Conservation (phyloP, 768 basidiomycete genomes). For the Suillus subluteus region DNA sequence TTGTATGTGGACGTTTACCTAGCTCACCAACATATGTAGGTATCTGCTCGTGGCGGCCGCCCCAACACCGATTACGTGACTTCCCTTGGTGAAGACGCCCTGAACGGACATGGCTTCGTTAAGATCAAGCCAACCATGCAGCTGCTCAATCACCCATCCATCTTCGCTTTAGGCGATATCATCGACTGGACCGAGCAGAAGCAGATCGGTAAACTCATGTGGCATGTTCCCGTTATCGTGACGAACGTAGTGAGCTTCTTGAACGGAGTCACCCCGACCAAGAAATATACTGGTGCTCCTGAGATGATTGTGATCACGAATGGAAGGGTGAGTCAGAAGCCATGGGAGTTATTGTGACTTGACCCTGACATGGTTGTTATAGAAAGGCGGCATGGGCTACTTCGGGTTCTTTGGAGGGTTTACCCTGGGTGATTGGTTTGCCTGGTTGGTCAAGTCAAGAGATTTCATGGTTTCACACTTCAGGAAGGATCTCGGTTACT, state of each 20-base stretch:
- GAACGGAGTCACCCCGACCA: conserved; percentile 37
- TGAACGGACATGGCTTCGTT: conserved; percentile 46
- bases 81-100: conserved; percentile 43
- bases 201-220: conserved; percentile 48
- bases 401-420: conserved; percentile 48
- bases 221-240: conserved; percentile 49
- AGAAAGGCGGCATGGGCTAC: conserved; percentile 47
- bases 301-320: conserved; percentile 60
- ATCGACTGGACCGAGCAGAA: conserved; percentile 69
- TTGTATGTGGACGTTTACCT: neutral
- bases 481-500: conserved; percentile 33
- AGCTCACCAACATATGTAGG: conserved; percentile 18
- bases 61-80: conserved; percentile 57
- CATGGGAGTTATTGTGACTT: conserved; percentile 13
- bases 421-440: conserved; percentile 46
- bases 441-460: conserved; percentile 45
- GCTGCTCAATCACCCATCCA: conserved; percentile 48
- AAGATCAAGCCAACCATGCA: conserved; percentile 63
- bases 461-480: conserved; percentile 31
- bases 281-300: conserved; percentile 49
- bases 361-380: conserved; percentile 12
- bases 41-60: conserved; percentile 38
- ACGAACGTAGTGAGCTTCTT: conserved; percentile 54
- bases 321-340: conserved; percentile 48
- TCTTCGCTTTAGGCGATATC: conserved; percentile 71